Conservation (phyloP, 352 stramenopile species). For the Pythium scleroteichum region DNA sequence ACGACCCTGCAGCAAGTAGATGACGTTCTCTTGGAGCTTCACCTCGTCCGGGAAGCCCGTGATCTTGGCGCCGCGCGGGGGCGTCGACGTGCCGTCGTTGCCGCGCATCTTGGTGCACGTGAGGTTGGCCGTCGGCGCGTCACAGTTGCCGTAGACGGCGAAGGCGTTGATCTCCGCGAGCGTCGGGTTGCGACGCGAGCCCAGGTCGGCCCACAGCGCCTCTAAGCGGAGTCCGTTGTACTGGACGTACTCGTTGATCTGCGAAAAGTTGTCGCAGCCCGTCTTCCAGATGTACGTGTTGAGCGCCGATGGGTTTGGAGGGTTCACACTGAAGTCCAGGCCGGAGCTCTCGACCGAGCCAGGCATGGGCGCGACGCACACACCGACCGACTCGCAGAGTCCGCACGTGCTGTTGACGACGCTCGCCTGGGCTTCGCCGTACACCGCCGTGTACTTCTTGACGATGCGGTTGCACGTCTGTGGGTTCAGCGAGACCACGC, state of each 20-base stretch:
- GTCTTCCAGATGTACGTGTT: conserved; percentile 54
- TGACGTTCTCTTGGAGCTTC: conserved; percentile 29
- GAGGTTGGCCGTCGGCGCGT: conserved; percentile 42
- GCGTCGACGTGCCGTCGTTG: conserved; percentile 42
- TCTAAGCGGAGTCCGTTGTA: conserved; percentile 52
- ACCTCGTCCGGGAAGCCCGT: conserved; percentile 49
- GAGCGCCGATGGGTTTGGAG: conserved; percentile 38
- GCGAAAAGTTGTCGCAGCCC: conserved; percentile 59
- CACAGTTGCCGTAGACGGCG: conserved; percentile 58
- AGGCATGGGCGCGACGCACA: conserved; percentile 63
- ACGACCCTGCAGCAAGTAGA: conserved; percentile 49
- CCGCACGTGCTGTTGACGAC: conserved; percentile 27
- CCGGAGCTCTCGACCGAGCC: conserved; percentile 61
- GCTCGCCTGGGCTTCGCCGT: conserved; percentile 22
- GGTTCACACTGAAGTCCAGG: conserved; percentile 47
- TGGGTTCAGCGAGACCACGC: conserved; percentile 35
- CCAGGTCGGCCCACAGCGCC: conserved; percentile 55
- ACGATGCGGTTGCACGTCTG: conserved; percentile 32
- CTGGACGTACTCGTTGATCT: conserved; percentile 64
- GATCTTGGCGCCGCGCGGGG: conserved; percentile 47
- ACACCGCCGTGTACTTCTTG: conserved; percentile 27
- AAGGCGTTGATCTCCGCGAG: conserved; percentile 57
- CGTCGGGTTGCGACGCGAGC: conserved; percentile 57
- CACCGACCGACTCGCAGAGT: conserved; percentile 37
- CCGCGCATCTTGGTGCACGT: conserved; percentile 57